phyloP scores from a whole-genome alignment of 495 filamentous ascomycete genomes.

The Aspergillus biplanus region DNA sequence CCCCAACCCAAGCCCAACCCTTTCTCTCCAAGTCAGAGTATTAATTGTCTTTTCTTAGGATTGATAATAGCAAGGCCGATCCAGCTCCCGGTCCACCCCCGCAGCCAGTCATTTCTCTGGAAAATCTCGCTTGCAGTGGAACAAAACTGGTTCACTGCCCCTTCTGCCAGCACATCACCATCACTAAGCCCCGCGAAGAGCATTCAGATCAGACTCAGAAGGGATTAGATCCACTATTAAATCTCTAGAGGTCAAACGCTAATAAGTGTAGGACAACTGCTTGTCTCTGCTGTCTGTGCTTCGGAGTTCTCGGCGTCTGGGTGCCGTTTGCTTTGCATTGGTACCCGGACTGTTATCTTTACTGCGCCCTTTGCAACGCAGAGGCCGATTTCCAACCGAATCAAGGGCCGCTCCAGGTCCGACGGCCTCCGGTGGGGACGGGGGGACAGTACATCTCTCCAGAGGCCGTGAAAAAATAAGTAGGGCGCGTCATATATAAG shows the following conservation, averaged over 20 bases:
- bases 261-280: not conserved
- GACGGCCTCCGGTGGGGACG: not conserved
- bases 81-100: not conserved
- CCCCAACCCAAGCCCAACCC: no score
- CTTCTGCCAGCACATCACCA: not conserved
- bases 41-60: no score
- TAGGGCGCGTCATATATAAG: no score
- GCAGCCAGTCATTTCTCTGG: not conserved
- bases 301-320: constrained; percentile 2
- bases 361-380: not conserved
- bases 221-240: not conserved
- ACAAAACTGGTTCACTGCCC: not conserved
- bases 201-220: not conserved
- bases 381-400: not conserved
- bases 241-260: not conserved
- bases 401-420: not conserved
- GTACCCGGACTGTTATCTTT: not conserved
- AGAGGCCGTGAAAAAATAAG: not conserved
- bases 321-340: not conserved
- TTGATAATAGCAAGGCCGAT: no score
- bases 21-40: no score
- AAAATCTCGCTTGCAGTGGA: not conserved
- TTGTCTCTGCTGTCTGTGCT: not conserved
- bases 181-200: not conserved
- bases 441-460: not conserved